Evolutionary conservation across 768 basidiomycete genomes (phyloP).

Genomic region (Lyophyllum shimeji): DNA sequence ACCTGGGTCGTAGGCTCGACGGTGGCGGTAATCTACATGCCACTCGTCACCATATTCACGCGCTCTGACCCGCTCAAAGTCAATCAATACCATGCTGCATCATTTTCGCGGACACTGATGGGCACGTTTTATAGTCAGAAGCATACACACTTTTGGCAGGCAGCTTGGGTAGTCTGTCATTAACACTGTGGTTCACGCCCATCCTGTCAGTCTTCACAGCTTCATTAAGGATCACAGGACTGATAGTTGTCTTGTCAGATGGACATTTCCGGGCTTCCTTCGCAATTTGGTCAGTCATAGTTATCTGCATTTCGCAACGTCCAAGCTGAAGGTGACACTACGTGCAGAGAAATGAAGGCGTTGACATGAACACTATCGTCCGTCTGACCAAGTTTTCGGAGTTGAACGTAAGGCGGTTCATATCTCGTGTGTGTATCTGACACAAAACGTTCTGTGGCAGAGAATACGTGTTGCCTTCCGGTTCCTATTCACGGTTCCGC

Average conservation of each 20-base stretch:
- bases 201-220: constrained; percentile 48
- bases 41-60: constrained; percentile 65
- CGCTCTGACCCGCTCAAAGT: constrained; percentile 61
- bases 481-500: constrained; percentile 65
- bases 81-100: constrained; percentile 15
- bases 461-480: constrained; percentile 72
- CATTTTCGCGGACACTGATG: constrained; percentile 5
- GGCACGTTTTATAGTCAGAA: constrained; percentile 50
- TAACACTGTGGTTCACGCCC: constrained; percentile 76
- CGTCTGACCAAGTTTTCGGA: constrained; percentile 81
- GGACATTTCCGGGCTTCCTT: constrained; percentile 68
- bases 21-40: constrained; percentile 64
- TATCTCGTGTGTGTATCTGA: neutral
- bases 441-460: constrained; percentile 31
- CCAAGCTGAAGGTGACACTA: neutral
- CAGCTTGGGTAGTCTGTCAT: constrained; percentile 61
- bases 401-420: constrained; percentile 59
- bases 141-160: constrained; percentile 71
- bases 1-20: constrained; percentile 67
- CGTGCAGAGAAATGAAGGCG: constrained; percentile 55
- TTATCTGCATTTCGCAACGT: neutral
- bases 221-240: constrained; percentile 5
- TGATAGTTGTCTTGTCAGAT: constrained; percentile 35
- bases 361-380: constrained; percentile 64
- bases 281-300: constrained; percentile 53